Base-by-base conservation (phyloP, 2,329 filamentous ascomycete genomes). In the Colletotrichum tanaceti region DNA sequence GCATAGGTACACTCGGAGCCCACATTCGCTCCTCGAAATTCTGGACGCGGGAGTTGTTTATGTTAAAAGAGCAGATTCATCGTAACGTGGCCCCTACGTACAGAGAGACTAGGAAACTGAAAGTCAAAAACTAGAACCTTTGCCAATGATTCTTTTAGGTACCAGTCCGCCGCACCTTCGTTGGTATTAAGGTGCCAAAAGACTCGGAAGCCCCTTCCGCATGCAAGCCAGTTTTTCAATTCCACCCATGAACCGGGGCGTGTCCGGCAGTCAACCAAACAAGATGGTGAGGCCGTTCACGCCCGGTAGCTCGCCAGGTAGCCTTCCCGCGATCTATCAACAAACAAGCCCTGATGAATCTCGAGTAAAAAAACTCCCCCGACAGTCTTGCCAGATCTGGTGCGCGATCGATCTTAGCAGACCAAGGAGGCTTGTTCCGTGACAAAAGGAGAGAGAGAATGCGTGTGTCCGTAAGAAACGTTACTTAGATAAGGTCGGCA, bases 401-500 rank as follows among this genome's bases (percentile, higher is more conserved):
- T 61, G 64, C 68, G 70, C 65, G 49, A 49, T 58, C 63, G 58
- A 70, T 55, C 57, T 59, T 20, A 46, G 60, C 58, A 69, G 57
- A 69, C 63, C 50, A 66, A 58, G 49, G 49, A 63, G 66, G 66
- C 66, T 57, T 66, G 39, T 63, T 68, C 54, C 55, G 66, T 66
- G 55, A 59, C 54, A 69, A 69, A 66, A 46, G 54, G 35, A 39
- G 58, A 50, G 68, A 53, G 55, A 71, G 54, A 59, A 65, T 44
- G 58, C 64, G 68, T 71, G 39, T 57, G 58, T 63, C 58, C 64
- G 60, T 62, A 38, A 70, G 32, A 53, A 58, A 41, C 47, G 64
- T 55, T 60, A 58, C 64, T 89, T 90, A 91, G 82, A 92, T 92
- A 75, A 92, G 89, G 77, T 92, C 90, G 75, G 90, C 90, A 76